These are phyloP conservation scores for Pichia ethanolica DNA, from an alignment of 805 yeast genomes.

Conservation along the genomic window DNA sequence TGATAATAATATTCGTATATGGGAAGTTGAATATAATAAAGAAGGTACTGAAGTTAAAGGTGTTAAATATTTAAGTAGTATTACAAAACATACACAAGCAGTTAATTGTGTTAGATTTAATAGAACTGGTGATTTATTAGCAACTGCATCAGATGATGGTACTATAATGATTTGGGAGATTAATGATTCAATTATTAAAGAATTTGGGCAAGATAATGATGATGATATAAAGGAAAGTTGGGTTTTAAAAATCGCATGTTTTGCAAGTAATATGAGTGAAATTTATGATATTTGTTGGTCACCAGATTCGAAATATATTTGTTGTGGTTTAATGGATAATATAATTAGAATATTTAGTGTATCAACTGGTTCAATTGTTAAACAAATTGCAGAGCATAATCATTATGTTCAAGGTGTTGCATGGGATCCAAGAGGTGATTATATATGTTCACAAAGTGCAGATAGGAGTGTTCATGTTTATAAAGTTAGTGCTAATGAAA, in stretches of 20 bases:
- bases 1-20: slow-evolving; percentile 72
- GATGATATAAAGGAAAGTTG: slow-evolving; percentile 67
- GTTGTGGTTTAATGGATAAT: slow-evolving; percentile 92
- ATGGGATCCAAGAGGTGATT: slow-evolving; percentile 87
- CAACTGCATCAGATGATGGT: slow-evolving; percentile 96
- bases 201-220: slow-evolving; percentile 49
- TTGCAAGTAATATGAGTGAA: slow-evolving; percentile 56
- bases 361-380: slow-evolving; percentile 46
- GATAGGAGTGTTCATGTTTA: slow-evolving; percentile 80
- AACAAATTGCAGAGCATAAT: slow-evolving; percentile 61
- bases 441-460: slow-evolving; percentile 79
- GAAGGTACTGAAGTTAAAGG: slow-evolving; percentile 23
- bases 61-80: slow-evolving; percentile 72
- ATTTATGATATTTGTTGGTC: slow-evolving; percentile 93
- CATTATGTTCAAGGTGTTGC: slow-evolving; percentile 94
- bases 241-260: slow-evolving; percentile 52
- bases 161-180: slow-evolving; percentile 73
- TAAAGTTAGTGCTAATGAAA: slow-evolving; percentile 26
- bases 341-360: slow-evolving; percentile 61
- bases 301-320: slow-evolving; percentile 66
- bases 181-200: slow-evolving; percentile 45
- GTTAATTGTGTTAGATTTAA: slow-evolving; percentile 85
- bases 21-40: slow-evolving; percentile 24
- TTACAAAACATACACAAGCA: slow-evolving; percentile 87
- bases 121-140: slow-evolving; percentile 60